Evolutionary conservation across 208 protist species (phyloP).

Genomic region (Leishmania arabica): DNA sequence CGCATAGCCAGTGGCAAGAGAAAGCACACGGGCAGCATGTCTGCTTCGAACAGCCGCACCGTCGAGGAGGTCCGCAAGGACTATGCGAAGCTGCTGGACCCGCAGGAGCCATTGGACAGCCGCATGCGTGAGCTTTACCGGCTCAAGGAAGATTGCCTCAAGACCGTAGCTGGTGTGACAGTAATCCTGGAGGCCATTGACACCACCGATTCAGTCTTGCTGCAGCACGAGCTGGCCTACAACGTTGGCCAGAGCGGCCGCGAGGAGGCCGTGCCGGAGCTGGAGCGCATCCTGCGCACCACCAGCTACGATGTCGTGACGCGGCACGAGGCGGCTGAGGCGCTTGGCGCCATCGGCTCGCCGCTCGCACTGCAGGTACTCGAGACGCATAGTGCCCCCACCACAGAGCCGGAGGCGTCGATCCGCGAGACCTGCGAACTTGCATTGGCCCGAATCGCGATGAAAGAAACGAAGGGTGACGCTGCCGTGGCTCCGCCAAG

Average conservation of each 20-base stretch:
- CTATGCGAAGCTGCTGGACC: constrained; percentile 75
- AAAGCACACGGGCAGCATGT: constrained; percentile 6
- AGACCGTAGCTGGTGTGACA: constrained; percentile 51
- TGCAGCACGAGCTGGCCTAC: constrained; percentile 98
- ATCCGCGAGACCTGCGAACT: constrained; percentile 96
- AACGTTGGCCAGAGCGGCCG: constrained; percentile 96
- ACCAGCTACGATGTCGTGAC: constrained; percentile 94
- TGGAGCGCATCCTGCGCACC: constrained; percentile 76
- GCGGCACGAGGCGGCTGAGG: constrained; percentile 96
- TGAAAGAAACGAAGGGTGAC: constrained; percentile 60
- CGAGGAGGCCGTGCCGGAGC: constrained; percentile 64
- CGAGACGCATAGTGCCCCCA: constrained; percentile 47
- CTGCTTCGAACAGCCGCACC: constrained; percentile 23
- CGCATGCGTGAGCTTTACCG: constrained; percentile 89
- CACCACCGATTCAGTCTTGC: constrained; percentile 92
- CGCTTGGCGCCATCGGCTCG: constrained; percentile 89
- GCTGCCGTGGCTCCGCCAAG: constrained; percentile 47
- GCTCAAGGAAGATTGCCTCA: constrained; percentile 77
- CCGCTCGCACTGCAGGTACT: constrained; percentile 46
- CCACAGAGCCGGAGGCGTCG: constrained; percentile 54
- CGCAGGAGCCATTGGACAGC: constrained; percentile 73
- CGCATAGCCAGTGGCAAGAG: neutral
- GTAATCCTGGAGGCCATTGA: constrained; percentile 77
- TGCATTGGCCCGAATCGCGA: constrained; percentile 77
- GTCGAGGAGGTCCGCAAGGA: constrained; percentile 54